Percentiles rank a stretch among this genome's conserved stretches.
phyloP scores from a whole-genome alignment of 495 filamentous ascomycete genomes.

The Penicillium lividum region DNA sequence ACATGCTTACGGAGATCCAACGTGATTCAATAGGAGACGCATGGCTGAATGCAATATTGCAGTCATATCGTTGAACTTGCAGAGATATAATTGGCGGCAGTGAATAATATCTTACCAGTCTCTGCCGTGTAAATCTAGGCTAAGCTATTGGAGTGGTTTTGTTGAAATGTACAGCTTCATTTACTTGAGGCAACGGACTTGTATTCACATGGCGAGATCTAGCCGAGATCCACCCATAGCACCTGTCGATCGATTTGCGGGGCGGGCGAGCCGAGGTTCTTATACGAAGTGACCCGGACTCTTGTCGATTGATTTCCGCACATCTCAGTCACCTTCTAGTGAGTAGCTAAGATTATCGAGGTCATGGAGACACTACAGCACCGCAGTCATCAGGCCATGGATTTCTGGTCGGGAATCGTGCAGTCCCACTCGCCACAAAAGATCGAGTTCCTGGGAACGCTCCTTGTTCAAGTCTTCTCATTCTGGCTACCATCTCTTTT shows the following conservation, averaged over 20 bases:
- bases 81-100: no score
- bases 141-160: no score
- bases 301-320: background rate
- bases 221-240: conserved; percentile 18
- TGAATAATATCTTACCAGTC: no score
- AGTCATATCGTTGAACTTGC: no score
- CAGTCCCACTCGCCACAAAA: conserved; percentile 27
- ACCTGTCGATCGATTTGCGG: conserved; percentile 22
- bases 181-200: background rate
- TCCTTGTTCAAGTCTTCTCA: conserved; percentile 45
- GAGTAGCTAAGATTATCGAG: background rate
- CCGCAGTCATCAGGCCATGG: background rate
- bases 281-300: background rate
- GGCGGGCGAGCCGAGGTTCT: conserved; percentile 25
- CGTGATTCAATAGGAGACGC: no score
- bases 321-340: background rate
- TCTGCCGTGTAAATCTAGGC: no score
- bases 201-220: conserved; percentile 21
- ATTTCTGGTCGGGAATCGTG: conserved; percentile 32
- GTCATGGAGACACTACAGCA: conserved; percentile 6
- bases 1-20: no score
- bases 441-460: conserved; percentile 48
- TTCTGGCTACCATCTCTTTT: conserved; percentile 53
- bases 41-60: no score
- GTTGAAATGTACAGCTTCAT: no score